These are phyloP conservation scores for Saccharomyces hybrid DNA, from an alignment of 1,139 yeast genomes.

Conservation along the genomic window DNA sequence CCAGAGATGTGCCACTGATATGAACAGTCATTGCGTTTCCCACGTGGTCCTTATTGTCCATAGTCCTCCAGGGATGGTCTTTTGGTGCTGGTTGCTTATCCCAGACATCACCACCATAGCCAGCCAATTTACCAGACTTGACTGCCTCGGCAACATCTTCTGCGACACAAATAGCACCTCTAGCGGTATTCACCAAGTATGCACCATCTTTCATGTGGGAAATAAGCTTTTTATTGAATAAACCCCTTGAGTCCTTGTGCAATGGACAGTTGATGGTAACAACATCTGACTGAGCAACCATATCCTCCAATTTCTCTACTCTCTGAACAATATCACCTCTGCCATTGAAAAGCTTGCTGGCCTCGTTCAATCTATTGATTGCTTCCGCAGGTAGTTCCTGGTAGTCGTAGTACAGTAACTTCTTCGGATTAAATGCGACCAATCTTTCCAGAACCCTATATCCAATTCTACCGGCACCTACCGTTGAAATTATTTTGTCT, in stretches of 20 bases:
- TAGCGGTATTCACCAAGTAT: conserved; percentile 73
- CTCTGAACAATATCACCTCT: conserved; percentile 40
- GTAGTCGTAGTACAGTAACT: conserved; percentile 68
- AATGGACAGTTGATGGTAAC: conserved; percentile 76
- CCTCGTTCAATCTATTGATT: conserved; percentile 42
- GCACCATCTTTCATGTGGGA: conserved; percentile 73
- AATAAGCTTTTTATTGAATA: conserved; percentile 59
- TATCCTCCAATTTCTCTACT: conserved; percentile 56
- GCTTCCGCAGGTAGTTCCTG: conserved; percentile 57
- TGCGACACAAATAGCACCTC: conserved; percentile 72
- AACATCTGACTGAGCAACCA: conserved; percentile 62
- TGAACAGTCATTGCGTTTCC: conserved; percentile 88
- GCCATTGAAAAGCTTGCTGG: conserved; percentile 1
- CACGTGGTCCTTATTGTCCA: conserved; percentile 57
- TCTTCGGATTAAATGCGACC: conserved; percentile 67
- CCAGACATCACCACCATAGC: conserved; percentile 87
- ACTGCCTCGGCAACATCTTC: conserved; percentile 74
- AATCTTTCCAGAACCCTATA: conserved; percentile 67
- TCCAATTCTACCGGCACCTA: conserved; percentile 81
- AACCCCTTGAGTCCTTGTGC: conserved; percentile 60
- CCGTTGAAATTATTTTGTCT: conserved; percentile 68
- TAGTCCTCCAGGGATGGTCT: conserved; percentile 69
- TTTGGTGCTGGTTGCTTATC: conserved; percentile 72
- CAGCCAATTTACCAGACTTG: conserved; percentile 58
- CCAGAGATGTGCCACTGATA: conserved; percentile 70